phyloP scores from a whole-genome alignment of 306 rosid species.

The Citrullus amarus region DNA sequence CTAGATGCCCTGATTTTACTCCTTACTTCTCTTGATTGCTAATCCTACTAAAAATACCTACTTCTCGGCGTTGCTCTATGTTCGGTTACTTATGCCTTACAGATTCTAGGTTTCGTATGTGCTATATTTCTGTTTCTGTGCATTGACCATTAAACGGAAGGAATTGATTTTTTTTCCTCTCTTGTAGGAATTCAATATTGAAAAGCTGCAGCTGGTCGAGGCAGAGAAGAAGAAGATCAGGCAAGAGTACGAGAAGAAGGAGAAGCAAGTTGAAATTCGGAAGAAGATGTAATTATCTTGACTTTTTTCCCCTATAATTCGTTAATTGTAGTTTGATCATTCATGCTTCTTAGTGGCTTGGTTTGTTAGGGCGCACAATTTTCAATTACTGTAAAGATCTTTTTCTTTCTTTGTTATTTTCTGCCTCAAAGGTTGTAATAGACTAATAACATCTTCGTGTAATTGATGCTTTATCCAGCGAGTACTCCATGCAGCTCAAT shows the following conservation, averaged over 20 bases:
- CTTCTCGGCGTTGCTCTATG: neutral
- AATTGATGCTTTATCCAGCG: slow-evolving; percentile 34
- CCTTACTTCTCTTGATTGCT: neutral
- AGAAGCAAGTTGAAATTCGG: slow-evolving; percentile 87
- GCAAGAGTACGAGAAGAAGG: slow-evolving; percentile 86
- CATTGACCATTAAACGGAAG: neutral
- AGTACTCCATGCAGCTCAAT: slow-evolving; percentile 81
- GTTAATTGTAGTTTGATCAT: neutral
- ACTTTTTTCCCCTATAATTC: neutral
- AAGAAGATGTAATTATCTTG: slow-evolving; percentile 58
- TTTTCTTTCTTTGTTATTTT: neutral
- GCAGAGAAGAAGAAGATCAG: slow-evolving; percentile 95
- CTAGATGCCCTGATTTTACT: neutral
- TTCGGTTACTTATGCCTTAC: neutral
- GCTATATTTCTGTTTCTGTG: neutral
- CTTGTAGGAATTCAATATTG: slow-evolving; percentile 80
- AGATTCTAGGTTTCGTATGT: neutral
- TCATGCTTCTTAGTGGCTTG: neutral
- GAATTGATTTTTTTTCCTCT: neutral
- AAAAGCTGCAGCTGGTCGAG: slow-evolving; percentile 89
- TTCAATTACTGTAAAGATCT: neutral
- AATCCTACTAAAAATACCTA: neutral
- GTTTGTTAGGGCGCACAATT: neutral
- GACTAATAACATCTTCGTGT: neutral
- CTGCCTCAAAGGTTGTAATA: neutral